Conservation (phyloP, 1,139 yeast species). For the Casaregolazyma lundiana region DNA sequence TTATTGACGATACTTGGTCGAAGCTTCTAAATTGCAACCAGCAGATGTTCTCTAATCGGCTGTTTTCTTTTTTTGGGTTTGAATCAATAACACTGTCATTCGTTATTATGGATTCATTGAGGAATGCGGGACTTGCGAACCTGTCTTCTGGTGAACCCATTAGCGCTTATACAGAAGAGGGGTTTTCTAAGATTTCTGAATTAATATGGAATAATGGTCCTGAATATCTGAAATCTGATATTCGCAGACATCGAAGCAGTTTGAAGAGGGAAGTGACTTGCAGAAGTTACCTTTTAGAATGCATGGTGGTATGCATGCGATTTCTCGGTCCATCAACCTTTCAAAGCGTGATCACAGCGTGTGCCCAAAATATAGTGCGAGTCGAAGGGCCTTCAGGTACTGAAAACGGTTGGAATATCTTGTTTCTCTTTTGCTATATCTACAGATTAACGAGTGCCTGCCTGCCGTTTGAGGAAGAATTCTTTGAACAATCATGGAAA, state of each 20-base stretch:
- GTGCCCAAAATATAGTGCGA: background rate
- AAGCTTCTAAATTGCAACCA: background rate
- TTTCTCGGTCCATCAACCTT: background rate
- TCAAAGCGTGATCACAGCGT: background rate
- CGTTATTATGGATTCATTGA: background rate
- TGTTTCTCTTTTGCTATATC: constrained; percentile 6
- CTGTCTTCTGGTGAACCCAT: background rate
- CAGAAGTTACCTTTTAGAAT: constrained; percentile 14
- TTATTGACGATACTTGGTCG: background rate
- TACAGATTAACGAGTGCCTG: background rate
- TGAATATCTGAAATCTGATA: background rate
- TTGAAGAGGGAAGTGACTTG: constrained; percentile 10
- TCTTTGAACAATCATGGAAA: constrained; percentile 3
- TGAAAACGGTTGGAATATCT: constrained; percentile 1
- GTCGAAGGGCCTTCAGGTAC: background rate
- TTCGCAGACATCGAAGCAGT: constrained; percentile 12
- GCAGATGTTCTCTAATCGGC: background rate
- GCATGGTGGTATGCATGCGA: constrained; percentile 7
- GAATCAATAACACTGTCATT: background rate
- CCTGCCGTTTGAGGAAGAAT: background rate
- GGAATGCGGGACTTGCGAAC: background rate
- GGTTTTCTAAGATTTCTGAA: constrained; percentile 8
- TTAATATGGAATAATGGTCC: constrained; percentile 1
- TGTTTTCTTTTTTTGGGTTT: background rate
- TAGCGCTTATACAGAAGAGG: constrained; percentile 4